Evolutionary conservation across 352 stramenopile species (phyloP).

Genomic region (Globisporangium megalacanthum): DNA sequence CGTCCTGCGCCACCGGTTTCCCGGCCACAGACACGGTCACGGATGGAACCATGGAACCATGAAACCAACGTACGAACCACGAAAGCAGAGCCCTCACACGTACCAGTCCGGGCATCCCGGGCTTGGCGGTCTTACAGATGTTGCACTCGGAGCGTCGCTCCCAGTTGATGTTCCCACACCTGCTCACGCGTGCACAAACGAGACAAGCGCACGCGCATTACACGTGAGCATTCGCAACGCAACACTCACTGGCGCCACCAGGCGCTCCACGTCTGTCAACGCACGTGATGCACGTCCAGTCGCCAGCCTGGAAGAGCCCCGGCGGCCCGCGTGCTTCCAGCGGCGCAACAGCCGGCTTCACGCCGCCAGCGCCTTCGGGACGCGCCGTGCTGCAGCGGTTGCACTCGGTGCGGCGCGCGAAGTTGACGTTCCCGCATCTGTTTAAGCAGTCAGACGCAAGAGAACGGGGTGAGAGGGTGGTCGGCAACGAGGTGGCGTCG

Average conservation of each 20-base stretch:
- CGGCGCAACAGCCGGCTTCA: conserved; percentile 11
- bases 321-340: conserved; percentile 50
- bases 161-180: conserved; percentile 86
- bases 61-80: not conserved
- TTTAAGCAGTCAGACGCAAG: conserved; percentile 1
- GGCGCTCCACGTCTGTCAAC: not conserved
- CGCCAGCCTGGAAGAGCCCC: conserved; percentile 71
- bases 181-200: conserved; percentile 12
- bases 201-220: not conserved
- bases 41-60: not conserved
- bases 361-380: conserved; percentile 29
- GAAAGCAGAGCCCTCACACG: conserved; percentile 1
- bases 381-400: conserved; percentile 76
- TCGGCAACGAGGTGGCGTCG: not conserved
- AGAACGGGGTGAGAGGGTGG: not conserved
- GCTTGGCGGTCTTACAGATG: conserved; percentile 82
- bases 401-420: conserved; percentile 70
- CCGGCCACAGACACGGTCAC: not conserved
- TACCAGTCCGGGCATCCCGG: conserved; percentile 56
- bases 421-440: conserved; percentile 83
- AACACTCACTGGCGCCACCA: too few relatives aligned
- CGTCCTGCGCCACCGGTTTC: conserved; percentile 33
- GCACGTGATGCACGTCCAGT: conserved; percentile 82
- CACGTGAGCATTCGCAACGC: too few relatives aligned
- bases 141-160: conserved; percentile 82